Percentiles rank a stretch among this genome's conserved stretches.
phyloP scores from a whole-genome alignment of 768 basidiomycete genomes.

The Tulasnella sp. region DNA sequence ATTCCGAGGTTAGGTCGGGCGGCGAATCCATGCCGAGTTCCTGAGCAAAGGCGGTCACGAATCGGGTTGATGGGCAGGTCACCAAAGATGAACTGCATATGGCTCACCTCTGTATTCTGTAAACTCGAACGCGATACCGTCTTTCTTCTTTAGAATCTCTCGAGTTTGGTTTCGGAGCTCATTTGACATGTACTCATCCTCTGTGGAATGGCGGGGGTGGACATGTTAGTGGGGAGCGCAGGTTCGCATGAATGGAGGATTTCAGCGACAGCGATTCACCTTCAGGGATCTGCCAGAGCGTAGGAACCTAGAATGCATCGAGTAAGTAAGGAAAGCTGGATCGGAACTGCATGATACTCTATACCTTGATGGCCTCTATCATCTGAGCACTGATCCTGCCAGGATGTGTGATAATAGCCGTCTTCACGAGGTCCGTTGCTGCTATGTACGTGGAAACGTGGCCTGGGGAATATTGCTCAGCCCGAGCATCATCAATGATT shows the following conservation, averaged over 20 bases:
- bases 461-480: constrained; percentile 33
- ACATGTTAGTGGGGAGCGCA: background rate
- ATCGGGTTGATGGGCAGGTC: background rate
- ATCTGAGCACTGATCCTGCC: constrained; percentile 37
- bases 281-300: constrained; percentile 43
- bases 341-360: background rate
- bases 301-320: constrained; percentile 33
- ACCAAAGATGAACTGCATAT: background rate
- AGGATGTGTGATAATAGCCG: constrained; percentile 46
- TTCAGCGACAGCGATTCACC: constrained; percentile 33
- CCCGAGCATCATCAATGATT: background rate
- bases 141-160: constrained; percentile 37
- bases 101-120: constrained; percentile 40
- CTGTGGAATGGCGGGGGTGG: constrained; percentile 32
- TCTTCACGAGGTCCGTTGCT: constrained; percentile 40
- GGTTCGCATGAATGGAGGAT: background rate
- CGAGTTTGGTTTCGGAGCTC: constrained; percentile 36
- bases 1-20: constrained; percentile 46
- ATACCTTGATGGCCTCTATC: constrained; percentile 33
- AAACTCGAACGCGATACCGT: constrained; percentile 40
- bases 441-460: constrained; percentile 36
- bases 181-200: constrained; percentile 39
- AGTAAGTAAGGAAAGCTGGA: background rate
- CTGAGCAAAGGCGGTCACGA: constrained; percentile 35
- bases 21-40: constrained; percentile 51